Base-by-base conservation (phyloP, 164 flowering plant species). In the Kingdonia uniflora region DNA sequence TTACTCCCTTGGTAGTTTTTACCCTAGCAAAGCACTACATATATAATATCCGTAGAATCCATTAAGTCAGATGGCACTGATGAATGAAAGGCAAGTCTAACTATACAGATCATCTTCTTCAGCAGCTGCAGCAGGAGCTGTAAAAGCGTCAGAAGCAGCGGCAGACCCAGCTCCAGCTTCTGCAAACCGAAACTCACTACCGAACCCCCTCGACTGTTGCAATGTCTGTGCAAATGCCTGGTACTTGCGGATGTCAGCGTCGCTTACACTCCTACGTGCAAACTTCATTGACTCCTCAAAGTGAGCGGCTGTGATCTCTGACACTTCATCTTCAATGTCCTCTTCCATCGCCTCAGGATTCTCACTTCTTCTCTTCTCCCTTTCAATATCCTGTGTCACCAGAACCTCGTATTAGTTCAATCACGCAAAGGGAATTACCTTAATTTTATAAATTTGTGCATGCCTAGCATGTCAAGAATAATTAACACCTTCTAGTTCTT, bases 271-370 rank as follows among this genome's bases (percentile, higher is more conserved):
- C 68, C 85, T 69, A 12, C 89, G 55, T 10, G 89, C 89, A 50
- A 50, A 82, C 68, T 82, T 82, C 90, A 82, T 83, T 1, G 90
- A 80, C 41, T 83, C 90, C 62, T 83, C 90, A 61, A 83, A 83
- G 51, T 80, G 90, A 19, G 80, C 82, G 11, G 84, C 74, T 59
- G 64, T 83, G 56, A 83, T 83, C 66, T 83, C 84, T 0, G 86
- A 53, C 39, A 80, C 82, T 43, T 80, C 90, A 45, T 83, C 86
- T 11, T 80, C 84, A 5, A 71, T 71, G 54, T 80, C 86, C 66
- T 80, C 86, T 58, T 80, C 90, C 90, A 80, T 80, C 1, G 86
- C 84, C 64, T 80, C 90, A 2, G 84, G 84, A 41, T 80, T 80
- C 17, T 78, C 84, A 10, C 71, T 67, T 63, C 79, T 76, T 54